Conservation (phyloP, 2,329 filamentous ascomycete genomes). For the Scedosporium boydii region DNA sequence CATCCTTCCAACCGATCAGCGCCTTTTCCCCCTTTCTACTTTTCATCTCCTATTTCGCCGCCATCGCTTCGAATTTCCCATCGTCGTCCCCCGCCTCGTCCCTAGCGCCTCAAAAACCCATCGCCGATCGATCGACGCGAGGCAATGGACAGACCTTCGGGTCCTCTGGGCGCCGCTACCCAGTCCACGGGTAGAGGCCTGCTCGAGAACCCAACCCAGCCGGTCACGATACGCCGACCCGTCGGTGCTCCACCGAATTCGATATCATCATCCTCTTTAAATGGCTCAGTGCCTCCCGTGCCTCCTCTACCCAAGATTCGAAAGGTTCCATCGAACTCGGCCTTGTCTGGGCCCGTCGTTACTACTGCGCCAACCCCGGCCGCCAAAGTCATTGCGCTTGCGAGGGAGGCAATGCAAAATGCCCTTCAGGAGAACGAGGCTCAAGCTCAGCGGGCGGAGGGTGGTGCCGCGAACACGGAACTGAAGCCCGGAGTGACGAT, state of each 20-base stretch:
- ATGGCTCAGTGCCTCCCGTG: constrained; percentile 21
- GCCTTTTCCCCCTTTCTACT: neutral
- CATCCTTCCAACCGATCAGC: neutral
- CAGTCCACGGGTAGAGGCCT: constrained; percentile 26
- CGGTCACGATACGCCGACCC: constrained; percentile 20
- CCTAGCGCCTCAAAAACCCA: neutral
- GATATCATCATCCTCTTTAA: constrained; percentile 17
- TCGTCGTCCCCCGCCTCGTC: neutral
- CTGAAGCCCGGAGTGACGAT: constrained; percentile 66
- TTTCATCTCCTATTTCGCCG: neutral
- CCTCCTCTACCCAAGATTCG: constrained; percentile 38
- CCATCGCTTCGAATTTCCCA: neutral
- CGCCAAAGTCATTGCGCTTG: constrained; percentile 54
- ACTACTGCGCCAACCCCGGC: constrained; percentile 31
- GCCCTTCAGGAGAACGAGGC: constrained; percentile 57
- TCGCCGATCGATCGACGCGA: neutral
- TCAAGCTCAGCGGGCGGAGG: constrained; percentile 32
- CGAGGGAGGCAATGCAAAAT: constrained; percentile 56
- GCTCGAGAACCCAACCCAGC: constrained; percentile 29
- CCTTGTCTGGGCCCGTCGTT: constrained; percentile 39
- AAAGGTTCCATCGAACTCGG: constrained; percentile 35
- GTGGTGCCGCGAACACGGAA: constrained; percentile 37
- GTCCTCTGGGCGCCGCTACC: constrained; percentile 20
- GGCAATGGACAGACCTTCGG: constrained; percentile 14
- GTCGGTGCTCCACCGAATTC: constrained; percentile 28